Evolutionary conservation across 2,329 filamentous ascomycete species (phyloP).

Genomic region (Aspergillus sojae): DNA sequence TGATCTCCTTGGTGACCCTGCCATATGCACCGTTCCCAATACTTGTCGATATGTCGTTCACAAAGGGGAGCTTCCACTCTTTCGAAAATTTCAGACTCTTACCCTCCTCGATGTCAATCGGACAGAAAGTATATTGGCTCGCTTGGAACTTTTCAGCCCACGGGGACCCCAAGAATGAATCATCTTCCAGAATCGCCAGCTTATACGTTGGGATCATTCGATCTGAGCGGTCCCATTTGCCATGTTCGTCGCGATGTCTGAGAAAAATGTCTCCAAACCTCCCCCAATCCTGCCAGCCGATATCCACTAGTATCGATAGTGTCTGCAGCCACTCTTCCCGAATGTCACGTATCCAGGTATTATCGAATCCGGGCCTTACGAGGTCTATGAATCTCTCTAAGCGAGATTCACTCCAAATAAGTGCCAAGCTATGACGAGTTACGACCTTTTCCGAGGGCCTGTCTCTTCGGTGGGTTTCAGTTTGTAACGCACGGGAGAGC

Average conservation of each 20-base stretch:
- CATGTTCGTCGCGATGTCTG: neutral
- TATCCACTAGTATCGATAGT: constrained; percentile 16
- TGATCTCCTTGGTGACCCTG: constrained; percentile 11
- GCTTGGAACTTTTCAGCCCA: constrained; percentile 8
- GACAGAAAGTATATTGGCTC: constrained; percentile 10
- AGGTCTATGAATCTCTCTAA: constrained; percentile 13
- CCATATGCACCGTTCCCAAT: constrained; percentile 14
- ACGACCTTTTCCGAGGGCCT: constrained; percentile 13
- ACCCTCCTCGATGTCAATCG: constrained; percentile 15
- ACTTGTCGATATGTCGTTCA: neutral
- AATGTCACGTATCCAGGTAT: neutral
- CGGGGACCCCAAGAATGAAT: constrained; percentile 5
- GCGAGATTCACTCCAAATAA: constrained; percentile 14
- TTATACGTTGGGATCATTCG: constrained; percentile 6
- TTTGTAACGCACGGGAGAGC: neutral
- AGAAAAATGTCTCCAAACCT: constrained; percentile 17
- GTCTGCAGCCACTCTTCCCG: constrained; percentile 9
- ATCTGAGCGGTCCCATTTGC: constrained; percentile 9
- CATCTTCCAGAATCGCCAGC: constrained; percentile 3
- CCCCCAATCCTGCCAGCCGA: constrained; percentile 18
- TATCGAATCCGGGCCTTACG: neutral
- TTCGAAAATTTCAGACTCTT: constrained; percentile 3
- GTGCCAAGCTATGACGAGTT: constrained; percentile 5
- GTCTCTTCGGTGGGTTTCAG: neutral
- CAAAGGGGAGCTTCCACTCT: constrained; percentile 19